Evolutionary conservation across 1,139 yeast genomes (phyloP), one percentile per base, ranked within the genome.

Genomic region (Scheffersomyces segobiensis): DNA sequence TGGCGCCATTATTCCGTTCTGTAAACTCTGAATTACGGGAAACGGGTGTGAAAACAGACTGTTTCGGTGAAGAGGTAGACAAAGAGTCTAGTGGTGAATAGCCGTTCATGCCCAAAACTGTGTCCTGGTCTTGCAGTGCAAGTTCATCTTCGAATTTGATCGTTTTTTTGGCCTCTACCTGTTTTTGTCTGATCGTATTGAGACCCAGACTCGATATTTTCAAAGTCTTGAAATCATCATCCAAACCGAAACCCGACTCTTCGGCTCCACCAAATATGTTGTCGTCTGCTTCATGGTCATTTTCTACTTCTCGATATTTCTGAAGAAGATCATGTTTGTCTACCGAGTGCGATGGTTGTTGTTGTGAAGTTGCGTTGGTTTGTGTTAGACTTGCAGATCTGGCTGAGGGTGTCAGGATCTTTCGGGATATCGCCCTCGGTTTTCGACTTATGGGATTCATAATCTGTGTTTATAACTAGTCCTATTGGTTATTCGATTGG

Each of bases 221-320:
- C 47, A 72, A 61, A 10, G 77, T 72, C 52, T 69, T 65, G 63
- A 73, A 72, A 48, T 71, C 74, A 39, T 62, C 65, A 52, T 60
- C 65, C 46, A 65, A 62, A 49, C 61, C 63, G 65, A 59, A 70
- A 8, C 65, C 67, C n/a, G n/a, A 24, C 24, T 59, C 61, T 53
- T 65, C 67, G 19, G 57, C 59, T 21, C 63, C 70, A 2, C 78
- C 79, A 65, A 76, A 75, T 39, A 75, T 70, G 53, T 75, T 77
- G 56, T 74, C 75, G 17, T 62, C 62, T 24, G 62, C 63, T 49
- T 68, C 71, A 49, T 64, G 67, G 51, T 57, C 70, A 50, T 66
- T 66, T 53, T 65, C 63, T 19, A 70, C 56, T 42, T 64, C 67
- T 49, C 60, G 65, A 47, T 56, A 65, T 52, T 58, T 60, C 57